These are phyloP conservation scores for Coprinopsis marcescibilis DNA, from an alignment of 768 basidiomycete genomes.

Conservation along the genomic window DNA sequence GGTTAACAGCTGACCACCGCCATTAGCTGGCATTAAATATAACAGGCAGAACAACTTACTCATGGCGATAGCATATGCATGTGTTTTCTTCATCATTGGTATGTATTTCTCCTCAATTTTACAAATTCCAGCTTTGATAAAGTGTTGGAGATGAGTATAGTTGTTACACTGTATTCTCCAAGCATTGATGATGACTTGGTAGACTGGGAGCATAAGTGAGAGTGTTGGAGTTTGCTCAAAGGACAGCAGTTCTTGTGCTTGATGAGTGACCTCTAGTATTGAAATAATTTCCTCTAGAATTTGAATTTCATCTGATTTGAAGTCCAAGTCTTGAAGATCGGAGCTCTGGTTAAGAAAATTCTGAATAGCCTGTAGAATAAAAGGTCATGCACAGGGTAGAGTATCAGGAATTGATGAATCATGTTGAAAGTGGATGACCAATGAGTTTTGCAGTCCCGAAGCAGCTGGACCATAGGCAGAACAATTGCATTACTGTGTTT, in stretches of 20 bases:
- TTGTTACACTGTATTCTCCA: background rate
- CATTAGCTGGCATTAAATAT: background rate
- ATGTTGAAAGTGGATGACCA: background rate
- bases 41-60: background rate
- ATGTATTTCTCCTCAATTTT: constrained; percentile 2
- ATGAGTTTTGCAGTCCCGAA: constrained; percentile 1
- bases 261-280: background rate
- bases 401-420: background rate
- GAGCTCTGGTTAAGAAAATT: no score
- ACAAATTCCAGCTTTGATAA: background rate
- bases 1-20: background rate
- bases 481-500: background rate
- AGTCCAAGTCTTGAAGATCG: background rate
- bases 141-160: background rate
- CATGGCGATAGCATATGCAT: background rate
- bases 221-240: constrained; percentile 1
- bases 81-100: background rate
- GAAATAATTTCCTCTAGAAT: background rate
- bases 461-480: background rate
- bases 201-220: background rate
- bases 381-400: background rate
- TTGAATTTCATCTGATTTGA: background rate
- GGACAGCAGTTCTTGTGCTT: constrained; percentile 1
- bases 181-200: background rate
- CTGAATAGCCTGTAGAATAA: background rate